Conservation (phyloP, 345 rosid species). For the Mallotus nudiflorus region DNA sequence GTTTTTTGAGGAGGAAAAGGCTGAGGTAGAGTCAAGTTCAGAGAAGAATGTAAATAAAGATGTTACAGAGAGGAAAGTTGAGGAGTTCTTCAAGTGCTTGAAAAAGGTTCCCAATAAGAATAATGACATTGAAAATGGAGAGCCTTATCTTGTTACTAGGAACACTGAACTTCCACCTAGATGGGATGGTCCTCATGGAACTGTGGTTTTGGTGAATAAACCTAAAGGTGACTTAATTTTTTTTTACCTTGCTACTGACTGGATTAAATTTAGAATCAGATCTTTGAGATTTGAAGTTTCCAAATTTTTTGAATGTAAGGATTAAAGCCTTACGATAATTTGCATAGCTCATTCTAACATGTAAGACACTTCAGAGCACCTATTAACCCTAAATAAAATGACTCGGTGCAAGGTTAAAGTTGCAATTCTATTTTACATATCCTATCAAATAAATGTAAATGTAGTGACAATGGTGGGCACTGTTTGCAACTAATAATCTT, state of each 20-base stretch:
- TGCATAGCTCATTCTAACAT: background rate
- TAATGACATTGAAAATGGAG: slow-evolving; percentile 47
- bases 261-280: background rate
- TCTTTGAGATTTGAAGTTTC: background rate
- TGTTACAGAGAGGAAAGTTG: slow-evolving; percentile 79
- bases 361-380: background rate
- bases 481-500: background rate
- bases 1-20: slow-evolving; percentile 65
- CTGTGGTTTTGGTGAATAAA: slow-evolving; percentile 82
- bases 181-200: slow-evolving; percentile 87
- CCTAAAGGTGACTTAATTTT: slow-evolving; percentile 66
- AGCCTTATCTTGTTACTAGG: slow-evolving; percentile 73
- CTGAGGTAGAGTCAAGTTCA: slow-evolving; percentile 20
- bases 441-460: background rate
- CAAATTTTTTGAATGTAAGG: background rate
- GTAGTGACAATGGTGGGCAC: background rate
- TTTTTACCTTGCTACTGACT: background rate
- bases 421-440: too few species aligned
- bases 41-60: slow-evolving; percentile 29
- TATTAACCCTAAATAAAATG: background rate
- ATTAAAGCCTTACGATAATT: background rate
- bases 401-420: background rate
- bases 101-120: slow-evolving; percentile 65
- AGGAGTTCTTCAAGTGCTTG: slow-evolving; percentile 82
- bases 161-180: slow-evolving; percentile 74